Evolutionary conservation across 345 rosid species (phyloP), one percentile per base, ranked within the genome.

Genomic region (Acer yangbiense): DNA sequence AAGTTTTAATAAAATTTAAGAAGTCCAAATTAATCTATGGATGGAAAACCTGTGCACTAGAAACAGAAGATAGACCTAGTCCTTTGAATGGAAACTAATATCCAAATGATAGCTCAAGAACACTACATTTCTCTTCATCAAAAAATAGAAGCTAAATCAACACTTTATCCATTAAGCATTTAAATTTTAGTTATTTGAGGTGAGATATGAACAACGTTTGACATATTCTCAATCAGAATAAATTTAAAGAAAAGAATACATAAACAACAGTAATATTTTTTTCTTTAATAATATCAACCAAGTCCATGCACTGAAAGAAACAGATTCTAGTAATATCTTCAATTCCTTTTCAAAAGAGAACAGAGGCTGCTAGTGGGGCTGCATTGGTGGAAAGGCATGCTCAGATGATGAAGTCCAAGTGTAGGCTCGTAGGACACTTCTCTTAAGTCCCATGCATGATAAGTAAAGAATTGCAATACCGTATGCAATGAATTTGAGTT

Each of bases 211-310:
- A 58, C 20, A 20, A 27, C 27, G n/a, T 58, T 8, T 13, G 52
- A 69, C 55, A 43, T 43, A 43, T 43, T 43, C 46, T 9, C 46
- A 61, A 58, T 8, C 52, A 39, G 55, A 18, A 41, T 20, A 57
- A 11, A 72, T 72, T 71, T 57, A 39, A 2, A n/a, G 11, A 55
- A 73, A 39, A 73, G 50, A 35, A n/a, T 57, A 20, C 32, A 58
- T 8, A 60, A 29, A 50, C 9, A 69, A 69, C 1, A 25, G 10
- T 43, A 50, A 11, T 1, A 7, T 25, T 16, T 50, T 8, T 17
- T 9, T 7, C 29, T 29, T 29, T 32, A 32, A 32, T 35, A 4
- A 35, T 68, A 50, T 13, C 13, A 6, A 50, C 55, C 72, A 46
- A 69, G 72, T 21, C 4, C n/a, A 69, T 69, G 57, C 9, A 0